A percentile compares a stretch with the other conserved stretches of the same genome.
Evolutionary conservation across 257 asterid genomes (phyloP).

Genomic region (Linaria vulgaris): DNA sequence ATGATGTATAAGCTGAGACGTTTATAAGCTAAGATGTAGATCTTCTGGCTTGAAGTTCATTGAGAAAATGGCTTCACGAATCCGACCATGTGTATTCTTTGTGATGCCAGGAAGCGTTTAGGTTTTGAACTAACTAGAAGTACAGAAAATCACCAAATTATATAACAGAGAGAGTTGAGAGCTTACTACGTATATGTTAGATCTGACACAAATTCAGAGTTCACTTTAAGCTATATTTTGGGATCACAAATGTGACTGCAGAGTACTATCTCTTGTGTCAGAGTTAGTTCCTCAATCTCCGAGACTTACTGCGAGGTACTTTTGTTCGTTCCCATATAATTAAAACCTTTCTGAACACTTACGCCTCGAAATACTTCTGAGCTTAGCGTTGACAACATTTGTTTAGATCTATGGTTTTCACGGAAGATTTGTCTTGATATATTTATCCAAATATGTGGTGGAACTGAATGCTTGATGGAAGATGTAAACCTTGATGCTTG

Average conservation of each 20-base stretch:
- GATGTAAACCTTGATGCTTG: too few species aligned
- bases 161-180: constrained; percentile 4
- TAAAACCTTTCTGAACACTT: too few species aligned
- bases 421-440: too few species aligned
- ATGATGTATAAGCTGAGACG: constrained; percentile 3
- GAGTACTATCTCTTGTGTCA: neutral
- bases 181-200: constrained; percentile 1
- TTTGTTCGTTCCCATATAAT: too few species aligned
- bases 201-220: neutral
- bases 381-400: too few species aligned
- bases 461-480: too few species aligned
- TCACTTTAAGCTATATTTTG: constrained; percentile 11
- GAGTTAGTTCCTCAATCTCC: constrained; percentile 16
- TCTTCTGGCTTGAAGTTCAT: constrained; percentile 7
- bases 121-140: constrained; percentile 16
- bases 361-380: too few species aligned
- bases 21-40: too few species aligned
- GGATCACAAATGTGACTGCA: constrained; percentile 6
- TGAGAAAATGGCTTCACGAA: constrained; percentile 11
- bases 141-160: constrained; percentile 10
- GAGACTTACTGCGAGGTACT: too few species aligned
- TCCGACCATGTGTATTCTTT: neutral
- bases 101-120: too few species aligned
- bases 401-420: too few species aligned
- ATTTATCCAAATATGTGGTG: too few species aligned